phyloP scores from a whole-genome alignment of 2,329 filamentous ascomycete genomes.

The Alternaria longipes region DNA sequence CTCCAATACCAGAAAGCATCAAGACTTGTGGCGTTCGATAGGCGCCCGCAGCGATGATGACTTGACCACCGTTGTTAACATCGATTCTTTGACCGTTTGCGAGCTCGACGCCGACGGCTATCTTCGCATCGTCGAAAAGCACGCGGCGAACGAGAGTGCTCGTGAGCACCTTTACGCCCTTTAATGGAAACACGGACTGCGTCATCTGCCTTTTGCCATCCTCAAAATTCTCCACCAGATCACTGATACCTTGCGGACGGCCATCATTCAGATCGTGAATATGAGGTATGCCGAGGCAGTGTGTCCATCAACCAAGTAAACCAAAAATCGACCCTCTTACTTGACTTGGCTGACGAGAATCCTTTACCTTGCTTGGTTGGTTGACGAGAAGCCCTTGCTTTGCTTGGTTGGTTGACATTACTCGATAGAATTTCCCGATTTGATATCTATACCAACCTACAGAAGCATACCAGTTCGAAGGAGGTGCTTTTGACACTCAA shows the following conservation, averaged over 20 bases:
- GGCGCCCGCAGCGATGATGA: slow-evolving; percentile 43
- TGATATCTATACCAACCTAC: too few relatives aligned
- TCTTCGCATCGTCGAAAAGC: slow-evolving; percentile 18
- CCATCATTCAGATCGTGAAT: slow-evolving; percentile 31
- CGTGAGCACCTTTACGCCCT: slow-evolving; percentile 26
- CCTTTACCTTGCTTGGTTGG: too few relatives aligned
- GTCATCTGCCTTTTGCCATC: slow-evolving; percentile 35
- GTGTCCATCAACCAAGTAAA: too few relatives aligned
- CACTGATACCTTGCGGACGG: slow-evolving; percentile 31
- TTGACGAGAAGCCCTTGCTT: too few relatives aligned
- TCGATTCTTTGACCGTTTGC: slow-evolving; percentile 15
- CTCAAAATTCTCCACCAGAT: slow-evolving; percentile 34
- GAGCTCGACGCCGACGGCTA: slow-evolving; percentile 29
- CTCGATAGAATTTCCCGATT: too few relatives aligned
- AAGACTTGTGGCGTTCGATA: slow-evolving; percentile 43
- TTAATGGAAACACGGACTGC: slow-evolving; percentile 21
- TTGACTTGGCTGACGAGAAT: too few relatives aligned
- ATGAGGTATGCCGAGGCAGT: slow-evolving; percentile 22
- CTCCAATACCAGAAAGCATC: slow-evolving; percentile 44
- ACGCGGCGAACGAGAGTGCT: slow-evolving; percentile 23
- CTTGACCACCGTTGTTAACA: slow-evolving; percentile 21
- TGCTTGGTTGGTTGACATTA: too few relatives aligned
- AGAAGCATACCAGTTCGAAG: too few relatives aligned
- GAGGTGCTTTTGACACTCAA: too few relatives aligned
- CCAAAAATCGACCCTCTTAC: too few relatives aligned